Conservation (phyloP, 441 rosid species). For the Mallotus repandus region DNA sequence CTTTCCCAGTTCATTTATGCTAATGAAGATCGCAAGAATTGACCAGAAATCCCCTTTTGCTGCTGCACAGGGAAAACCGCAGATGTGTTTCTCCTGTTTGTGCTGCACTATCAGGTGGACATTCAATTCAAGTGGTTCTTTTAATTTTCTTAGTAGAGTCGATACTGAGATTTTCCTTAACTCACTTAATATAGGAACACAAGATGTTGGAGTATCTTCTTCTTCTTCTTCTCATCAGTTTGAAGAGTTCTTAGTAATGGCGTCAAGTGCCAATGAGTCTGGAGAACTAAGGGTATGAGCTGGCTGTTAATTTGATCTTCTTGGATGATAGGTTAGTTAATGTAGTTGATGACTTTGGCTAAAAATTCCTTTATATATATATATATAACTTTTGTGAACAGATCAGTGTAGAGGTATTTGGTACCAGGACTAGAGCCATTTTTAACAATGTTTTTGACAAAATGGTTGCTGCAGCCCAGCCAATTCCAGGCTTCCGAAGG, state of each 20-base stretch:
- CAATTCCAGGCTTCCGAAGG: slow-evolving; percentile 95
- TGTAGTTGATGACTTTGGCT: background rate
- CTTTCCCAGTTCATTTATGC: background rate
- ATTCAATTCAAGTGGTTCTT: slow-evolving; percentile 3
- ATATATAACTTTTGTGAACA: slow-evolving; percentile 29
- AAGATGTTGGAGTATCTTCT: slow-evolving; percentile 42
- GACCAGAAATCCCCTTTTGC: background rate
- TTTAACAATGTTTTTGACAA: slow-evolving; percentile 61
- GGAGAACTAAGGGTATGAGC: slow-evolving; percentile 45
- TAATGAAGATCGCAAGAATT: background rate
- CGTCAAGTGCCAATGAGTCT: slow-evolving; percentile 21
- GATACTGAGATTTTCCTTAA: background rate
- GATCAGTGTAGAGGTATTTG: slow-evolving; percentile 64
- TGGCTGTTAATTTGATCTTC: slow-evolving; percentile 1
- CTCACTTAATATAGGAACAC: slow-evolving; percentile 33
- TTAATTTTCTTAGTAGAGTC: slow-evolving; percentile 16
- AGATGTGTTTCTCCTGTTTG: slow-evolving; percentile 29
- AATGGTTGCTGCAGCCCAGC: slow-evolving; percentile 97
- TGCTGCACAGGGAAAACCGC: slow-evolving; percentile 35
- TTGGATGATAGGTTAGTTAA: slow-evolving; percentile 3
- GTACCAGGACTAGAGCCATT: slow-evolving; percentile 57
- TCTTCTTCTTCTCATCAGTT: slow-evolving; percentile 38
- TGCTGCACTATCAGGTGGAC: slow-evolving; percentile 54
- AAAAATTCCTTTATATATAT: too few species aligned
- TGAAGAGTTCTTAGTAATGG: slow-evolving; percentile 44